phyloP scores from a whole-genome alignment of 306 rosid species.

The Vicia villosa region DNA sequence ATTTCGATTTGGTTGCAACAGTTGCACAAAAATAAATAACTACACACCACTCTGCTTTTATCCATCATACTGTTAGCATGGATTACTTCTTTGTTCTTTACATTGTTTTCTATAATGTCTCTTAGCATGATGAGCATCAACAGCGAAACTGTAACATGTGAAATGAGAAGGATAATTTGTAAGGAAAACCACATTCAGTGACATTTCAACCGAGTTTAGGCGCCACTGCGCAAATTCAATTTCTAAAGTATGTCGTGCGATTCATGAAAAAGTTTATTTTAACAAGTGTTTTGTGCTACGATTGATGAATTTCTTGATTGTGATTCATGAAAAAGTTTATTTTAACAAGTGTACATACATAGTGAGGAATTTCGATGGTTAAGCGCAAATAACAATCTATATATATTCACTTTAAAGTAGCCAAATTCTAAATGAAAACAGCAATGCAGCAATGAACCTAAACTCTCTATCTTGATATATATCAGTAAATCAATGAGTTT shows the following conservation, averaged over 20 bases:
- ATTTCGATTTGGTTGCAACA: slow-evolving; percentile 34
- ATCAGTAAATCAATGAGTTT: neutral
- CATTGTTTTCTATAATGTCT: slow-evolving; percentile 32
- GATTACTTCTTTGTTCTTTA: slow-evolving; percentile 24
- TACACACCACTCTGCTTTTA: slow-evolving; percentile 25
- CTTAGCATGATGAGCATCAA: slow-evolving; percentile 20
- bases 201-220: neutral
- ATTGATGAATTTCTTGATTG: no score
- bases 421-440: neutral
- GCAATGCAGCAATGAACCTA: neutral
- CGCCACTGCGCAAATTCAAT: neutral
- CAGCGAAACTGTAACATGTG: neutral
- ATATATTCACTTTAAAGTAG: no score
- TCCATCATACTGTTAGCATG: slow-evolving; percentile 16
- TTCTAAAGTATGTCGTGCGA: no score
- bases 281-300: no score
- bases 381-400: no score
- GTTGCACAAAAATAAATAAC: slow-evolving; percentile 40
- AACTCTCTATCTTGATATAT: neutral
- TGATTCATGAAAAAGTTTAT: no score
- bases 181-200: neutral
- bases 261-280: neutral
- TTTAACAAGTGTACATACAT: no score
- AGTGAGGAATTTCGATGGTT: no score
- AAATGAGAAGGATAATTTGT: neutral